These are phyloP conservation scores for Termitomyces sp. DNA, from an alignment of 768 basidiomycete genomes.

Conservation along the genomic window DNA sequence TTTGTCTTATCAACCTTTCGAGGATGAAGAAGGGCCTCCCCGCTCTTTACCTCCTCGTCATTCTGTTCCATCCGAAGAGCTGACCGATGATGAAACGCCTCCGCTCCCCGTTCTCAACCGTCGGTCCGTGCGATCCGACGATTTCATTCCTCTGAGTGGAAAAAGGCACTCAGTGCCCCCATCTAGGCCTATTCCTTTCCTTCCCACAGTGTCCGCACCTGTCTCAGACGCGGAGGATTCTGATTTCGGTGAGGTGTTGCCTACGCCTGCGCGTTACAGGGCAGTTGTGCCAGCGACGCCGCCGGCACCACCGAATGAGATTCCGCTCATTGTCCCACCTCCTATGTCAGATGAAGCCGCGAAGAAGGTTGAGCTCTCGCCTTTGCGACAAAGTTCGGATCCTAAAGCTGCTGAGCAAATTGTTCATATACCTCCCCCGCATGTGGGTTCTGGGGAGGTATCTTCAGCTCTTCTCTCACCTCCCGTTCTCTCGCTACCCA, in stretches of 20 bases:
- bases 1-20: not conserved
- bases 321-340: constrained; percentile 18
- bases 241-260: constrained; percentile 28
- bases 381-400: constrained; percentile 10
- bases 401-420: not conserved
- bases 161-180: constrained; percentile 8
- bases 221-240: constrained; percentile 23
- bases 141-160: not conserved
- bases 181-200: constrained; percentile 11
- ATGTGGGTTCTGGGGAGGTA: constrained; percentile 6
- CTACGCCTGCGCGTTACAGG: constrained; percentile 21
- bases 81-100: constrained; percentile 12
- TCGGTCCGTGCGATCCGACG: constrained; percentile 5
- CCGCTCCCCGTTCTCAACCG: constrained; percentile 17
- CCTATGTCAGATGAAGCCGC: constrained; percentile 9
- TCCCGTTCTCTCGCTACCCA: constrained; percentile 7
- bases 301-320: constrained; percentile 9
- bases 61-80: constrained; percentile 5
- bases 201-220: constrained; percentile 7
- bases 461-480: constrained; percentile 19
- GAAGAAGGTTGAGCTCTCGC: constrained; percentile 9
- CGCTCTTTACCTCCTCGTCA: constrained; percentile 11
- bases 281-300: constrained; percentile 11
- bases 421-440: constrained; percentile 7
- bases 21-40: constrained; percentile 13